Base-by-base conservation (phyloP, 208 protist species). In the Crithidia thermophila region DNA sequence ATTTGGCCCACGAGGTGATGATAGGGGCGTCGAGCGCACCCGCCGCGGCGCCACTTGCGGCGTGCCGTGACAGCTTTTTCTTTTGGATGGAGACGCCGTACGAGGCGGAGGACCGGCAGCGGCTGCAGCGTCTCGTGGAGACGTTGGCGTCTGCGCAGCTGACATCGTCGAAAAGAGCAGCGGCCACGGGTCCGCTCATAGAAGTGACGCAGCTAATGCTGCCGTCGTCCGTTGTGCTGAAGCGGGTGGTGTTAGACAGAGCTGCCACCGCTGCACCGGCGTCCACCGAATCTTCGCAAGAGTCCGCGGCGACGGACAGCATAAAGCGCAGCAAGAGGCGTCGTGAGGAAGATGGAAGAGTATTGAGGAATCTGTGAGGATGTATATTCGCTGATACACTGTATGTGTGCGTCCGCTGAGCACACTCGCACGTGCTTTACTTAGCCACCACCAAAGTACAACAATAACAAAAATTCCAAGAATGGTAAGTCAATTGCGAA, bases 1-100 rank as follows among this genome's bases (percentile, higher is more conserved):
- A 82, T 33, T 47, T 93, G 2, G 60, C 71, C 14, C 55, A 70
- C 16, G 86, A 96, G 56, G 74, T 86, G 3, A 42, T 64, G 39
- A 6, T n/a, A n/a, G n/a, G n/a, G n/a, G n/a, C n/a, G n/a, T n/a
- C 30, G 6, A n/a, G 31, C n/a, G 6, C 31, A n/a, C 4, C 34
- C 0, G 23, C 25, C 18, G 20, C 25, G 13, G 55, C 67, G 31
- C 72, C 63, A 25, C 63, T 79, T 7, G 47, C 58, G 28, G 21
- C 56, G 36, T 75, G 78, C 14, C 40, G 43, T 3, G 25, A 27
- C 49, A 72, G 75, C 16, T 66, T 79, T 23, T 68, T 74, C 33
- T 77, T 79, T 51, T 76, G 67, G 72, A 66, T 77, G 37, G 59
- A 76, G 47, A 76, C 56, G 18, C 59, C 56, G 28, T 80, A 72